Evolutionary conservation across 495 filamentous ascomycete genomes (phyloP), one percentile per base, ranked within the genome.

Genomic region (Pseudomonodictys pantanalensis): DNA sequence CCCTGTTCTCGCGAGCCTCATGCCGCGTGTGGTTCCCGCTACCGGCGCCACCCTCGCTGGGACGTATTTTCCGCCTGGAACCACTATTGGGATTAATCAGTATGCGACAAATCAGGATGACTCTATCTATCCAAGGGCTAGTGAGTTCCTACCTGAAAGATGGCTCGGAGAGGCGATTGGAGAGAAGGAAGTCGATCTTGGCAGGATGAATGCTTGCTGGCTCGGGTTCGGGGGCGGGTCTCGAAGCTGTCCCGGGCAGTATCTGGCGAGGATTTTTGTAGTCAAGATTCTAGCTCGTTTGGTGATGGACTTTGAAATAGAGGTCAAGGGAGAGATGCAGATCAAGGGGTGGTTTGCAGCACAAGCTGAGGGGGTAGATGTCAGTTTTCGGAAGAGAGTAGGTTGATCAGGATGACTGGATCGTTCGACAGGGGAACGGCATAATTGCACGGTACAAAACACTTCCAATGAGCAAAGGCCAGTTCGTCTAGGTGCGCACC

Each of bases 401-500:
- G n/a, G n/a, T n/a, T n/a, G n/a, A n/a, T n/a, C n/a, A n/a, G n/a
- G n/a, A n/a, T n/a, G n/a, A n/a, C n/a, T n/a, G n/a, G n/a, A n/a
- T n/a, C n/a, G n/a, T n/a, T n/a, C n/a, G n/a, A n/a, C n/a, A n/a
- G n/a, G n/a, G n/a, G n/a, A n/a, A n/a, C n/a, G n/a, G n/a, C n/a
- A n/a, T n/a, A n/a, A n/a, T n/a, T n/a, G n/a, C n/a, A n/a, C n/a
- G n/a, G n/a, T n/a, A n/a, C n/a, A n/a, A n/a, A n/a, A n/a, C n/a
- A n/a, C n/a, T 35, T 35, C 32, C 15, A 35, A 15, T 35, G 15
- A 35, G 7, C 15, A 15, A 8, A 35, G 8, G 32, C 32, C 7
- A 35, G 7, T 15, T 8, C 15, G 15, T 49, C 49, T 56, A 56
- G 11, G 23, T 47, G 11, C 9, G 33, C 17, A 69, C 62, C 47